Base-by-base conservation (phyloP, 768 basidiomycete species). In the Leccinum sublutescens region DNA sequence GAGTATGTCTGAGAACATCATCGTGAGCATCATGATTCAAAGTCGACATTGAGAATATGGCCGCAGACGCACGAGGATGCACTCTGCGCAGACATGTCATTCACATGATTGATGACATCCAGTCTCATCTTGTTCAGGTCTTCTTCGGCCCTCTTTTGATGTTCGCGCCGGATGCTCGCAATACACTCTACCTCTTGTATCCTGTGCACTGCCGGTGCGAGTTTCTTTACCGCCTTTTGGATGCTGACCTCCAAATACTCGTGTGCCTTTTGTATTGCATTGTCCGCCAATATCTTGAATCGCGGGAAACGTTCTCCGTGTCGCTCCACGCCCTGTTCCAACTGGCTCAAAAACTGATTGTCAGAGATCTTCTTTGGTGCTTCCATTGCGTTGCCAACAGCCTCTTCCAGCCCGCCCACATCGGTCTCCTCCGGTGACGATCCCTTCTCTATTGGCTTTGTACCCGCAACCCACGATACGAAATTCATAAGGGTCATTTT, bases 401-500 rank as follows among this genome's bases (percentile, higher is more conserved):
- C 52, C 11, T 19, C 17, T 5, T 65, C 51, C n/a, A 66, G 17
- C 7, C 27, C 27, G 27, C 27, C 27, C 27, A 27, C 27, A 27
- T 27, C 27, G 8, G 27, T 27, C 27, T 27, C 0, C 27, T 27
- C 27, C 27, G 27, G 27, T 27, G 27, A 27, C 27, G 27, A 27
- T 27, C 27, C 27, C 0, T 58, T 54, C 14, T 5, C 21, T 7
- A 23, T 2, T 1, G 47, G 17, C 31, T 11, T 14, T n/a, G 53
- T 5, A n/a, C 21, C 19, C 8, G 25, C 5, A 9, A 15, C 1
- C 27, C 1, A 97, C 17, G 12, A 38, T 1, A 7, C 2, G 5
- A n/a, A 1, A 33, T 21, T 36, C 2, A 33, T 3, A 0, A 38
- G 0, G 4, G 15, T 29, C 4, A 9, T 0, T 19, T 4, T 25